Evolutionary conservation across 2,329 filamentous ascomycete species (phyloP), one percentile per base, ranked within the genome.

Genomic region (Periglandula ipomoeae): DNA sequence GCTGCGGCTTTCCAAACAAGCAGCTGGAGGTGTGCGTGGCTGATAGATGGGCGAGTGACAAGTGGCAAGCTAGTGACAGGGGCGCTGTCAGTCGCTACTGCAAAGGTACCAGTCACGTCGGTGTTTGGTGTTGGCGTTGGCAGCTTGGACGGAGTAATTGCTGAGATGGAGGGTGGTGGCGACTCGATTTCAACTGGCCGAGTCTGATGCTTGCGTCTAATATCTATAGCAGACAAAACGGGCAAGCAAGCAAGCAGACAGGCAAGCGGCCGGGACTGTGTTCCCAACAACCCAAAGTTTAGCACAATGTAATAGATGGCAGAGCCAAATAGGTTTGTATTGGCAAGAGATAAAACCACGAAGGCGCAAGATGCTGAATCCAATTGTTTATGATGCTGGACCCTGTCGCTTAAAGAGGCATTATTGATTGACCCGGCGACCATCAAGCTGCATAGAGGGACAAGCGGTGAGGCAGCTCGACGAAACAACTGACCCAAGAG

Each of bases 361-460:
- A 32, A n/a, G 39, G 35, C 24, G 15, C 19, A 13, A 37, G 38
- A n/a, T 42, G 27, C 13, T 44, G 27, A 19, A 13, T 23, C 5
- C 30, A 22, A 22, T 39, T 48, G 46, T 38, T 49, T 49, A 49
- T 41, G n/a, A 39, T 40, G n/a, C n/a, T 32, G 23, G 43, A 46
- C 26, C 17, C 32, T 13, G 47, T 20, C 9, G 20, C 34, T 37
- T 20, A 15, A 13, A 19, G 35, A 27, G 27, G 27, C 48, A 43
- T 43, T 13, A 17, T 13, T n/a, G 43, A 48, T 48, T 48, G 46
- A 43, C 46, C 46, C 30, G 46, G 46, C 32, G 46, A 48, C 46
- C 38, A 39, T n/a, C 7, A 10, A 41, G 46, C 26, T 15, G 46
- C 35, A 40, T 38, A 13, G 15, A 27, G 32, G 39, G 46, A 48